Base-by-base conservation (phyloP, 176 grass and related monocot species). In the Hsuehochloa calcarea region DNA sequence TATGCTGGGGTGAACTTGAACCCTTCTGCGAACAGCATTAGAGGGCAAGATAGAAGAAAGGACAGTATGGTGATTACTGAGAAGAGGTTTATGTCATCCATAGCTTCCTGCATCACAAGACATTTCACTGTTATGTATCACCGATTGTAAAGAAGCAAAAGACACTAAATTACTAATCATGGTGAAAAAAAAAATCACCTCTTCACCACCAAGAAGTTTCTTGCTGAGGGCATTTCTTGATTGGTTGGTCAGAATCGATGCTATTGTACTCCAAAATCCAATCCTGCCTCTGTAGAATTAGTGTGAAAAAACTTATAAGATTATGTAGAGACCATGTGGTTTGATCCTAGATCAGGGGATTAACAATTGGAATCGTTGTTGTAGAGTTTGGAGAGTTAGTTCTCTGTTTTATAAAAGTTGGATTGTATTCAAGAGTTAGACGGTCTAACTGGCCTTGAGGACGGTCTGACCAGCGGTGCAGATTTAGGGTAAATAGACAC, bases 221-320 rank as follows among this genome's bases (percentile, higher is more conserved):
- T 97, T 97, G 89, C 94, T 90, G 46, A 97, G 79, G 12, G 92
- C 92, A 49, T 97, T 97, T 72, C 94, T 93, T 17, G 94, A 90
- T 71, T 97, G 94, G 88, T 91, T 68, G 45, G 86, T 71, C 23
- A 97, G 88, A 75, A 94, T 97, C 8, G 94, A 97, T 7, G 94
- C 94, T 92, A 97, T 94, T 76, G 94, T 92, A 69, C 89, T 97
- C 94, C 90, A 97, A 88, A 97, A 97, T 45, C 94, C 94, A 27
- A 80, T 74, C 94, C 92, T 97, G 88, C 16, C 75, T 77, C 80
- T 25, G 80, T 49, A 51, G 25, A 85, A 62, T 27, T 38, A 63
- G 15, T 29, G 82, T 35, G 31, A 62, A 17, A 70, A 70, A 44
- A 22, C 14, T 0, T 47, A 78, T 16, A 83, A 65, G 47, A 86